Percentiles rank a stretch among this genome's conserved stretches.
phyloP scores from a whole-genome alignment of 257 asterid genomes.

The Ballota nigra region DNA sequence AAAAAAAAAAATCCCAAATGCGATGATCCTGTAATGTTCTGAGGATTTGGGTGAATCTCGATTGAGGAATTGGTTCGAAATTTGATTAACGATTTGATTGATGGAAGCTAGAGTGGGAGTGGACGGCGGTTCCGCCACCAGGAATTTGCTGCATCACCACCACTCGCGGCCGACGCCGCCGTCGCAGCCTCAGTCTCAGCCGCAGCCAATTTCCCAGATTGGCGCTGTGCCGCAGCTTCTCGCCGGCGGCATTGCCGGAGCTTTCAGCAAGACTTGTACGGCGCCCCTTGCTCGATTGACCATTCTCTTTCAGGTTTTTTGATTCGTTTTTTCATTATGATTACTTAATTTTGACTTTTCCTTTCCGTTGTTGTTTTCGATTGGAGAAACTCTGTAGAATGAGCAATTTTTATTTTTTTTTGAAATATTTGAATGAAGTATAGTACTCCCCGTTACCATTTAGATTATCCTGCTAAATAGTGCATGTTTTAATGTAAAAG shows the following conservation, averaged over 20 bases:
- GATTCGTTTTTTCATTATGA: background rate
- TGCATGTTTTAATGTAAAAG: no score
- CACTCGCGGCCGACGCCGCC: constrained; percentile 35
- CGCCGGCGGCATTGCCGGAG: constrained; percentile 97
- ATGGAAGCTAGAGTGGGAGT: constrained; percentile 94
- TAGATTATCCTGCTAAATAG: no score
- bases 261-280: constrained; percentile 93
- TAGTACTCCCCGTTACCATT: no score
- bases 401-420: no score
- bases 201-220: constrained; percentile 55
- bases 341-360: background rate
- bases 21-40: background rate
- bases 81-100: background rate
- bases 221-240: constrained; percentile 89
- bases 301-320: constrained; percentile 84
- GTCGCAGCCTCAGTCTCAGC: background rate
- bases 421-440: background rate
- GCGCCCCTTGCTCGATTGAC: constrained; percentile 95
- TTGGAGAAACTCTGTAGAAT: background rate
- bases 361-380: background rate
- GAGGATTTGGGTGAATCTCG: background rate
- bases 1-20: background rate
- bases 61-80: background rate
- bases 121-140: constrained; percentile 66
- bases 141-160: constrained; percentile 54